Conservation (phyloP, 331 rosid genomes). For the Erythrophleum ivorense region DNA sequence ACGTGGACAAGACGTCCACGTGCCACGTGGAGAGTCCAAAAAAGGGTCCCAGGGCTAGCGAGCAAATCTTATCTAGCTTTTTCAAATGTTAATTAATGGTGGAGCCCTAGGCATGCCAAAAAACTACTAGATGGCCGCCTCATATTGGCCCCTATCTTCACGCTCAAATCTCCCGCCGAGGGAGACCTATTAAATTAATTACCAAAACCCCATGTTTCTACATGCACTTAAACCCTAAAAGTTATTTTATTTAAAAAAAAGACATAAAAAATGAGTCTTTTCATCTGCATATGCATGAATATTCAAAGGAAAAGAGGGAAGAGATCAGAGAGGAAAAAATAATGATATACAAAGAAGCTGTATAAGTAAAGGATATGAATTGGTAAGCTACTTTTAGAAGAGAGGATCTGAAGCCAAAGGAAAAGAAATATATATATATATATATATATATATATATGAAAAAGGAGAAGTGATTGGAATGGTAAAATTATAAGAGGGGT, state of each 20-base stretch:
- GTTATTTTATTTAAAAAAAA: neutral
- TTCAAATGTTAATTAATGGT: constrained; percentile 51
- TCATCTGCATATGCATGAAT: neutral
- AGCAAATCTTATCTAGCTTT: constrained; percentile 42
- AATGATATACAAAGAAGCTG: constrained; percentile 28
- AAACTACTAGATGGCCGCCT: constrained; percentile 47
- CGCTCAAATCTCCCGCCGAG: constrained; percentile 77
- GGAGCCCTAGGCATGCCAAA: constrained; percentile 59
- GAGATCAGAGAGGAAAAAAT: neutral
- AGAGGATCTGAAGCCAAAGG: constrained; percentile 43
- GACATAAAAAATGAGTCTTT: constrained; percentile 1
- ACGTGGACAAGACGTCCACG: constrained; percentile 48
- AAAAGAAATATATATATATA: neutral
- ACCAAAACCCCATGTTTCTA: constrained; percentile 6
- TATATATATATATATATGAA: neutral
- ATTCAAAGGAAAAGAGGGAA: constrained; percentile 20
- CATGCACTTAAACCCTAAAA: neutral
- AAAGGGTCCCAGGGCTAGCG: neutral
- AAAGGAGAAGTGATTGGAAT: constrained; percentile 35
- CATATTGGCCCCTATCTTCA: constrained; percentile 54
- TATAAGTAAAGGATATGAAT: constrained; percentile 10
- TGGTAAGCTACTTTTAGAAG: constrained; percentile 43
- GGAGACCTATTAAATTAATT: constrained; percentile 25
- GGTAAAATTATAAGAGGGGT: constrained; percentile 41
- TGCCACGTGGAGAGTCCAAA: constrained; percentile 51